Conservation (phyloP, 2,329 filamentous ascomycete species). For the Microsporum ferrugineum region DNA sequence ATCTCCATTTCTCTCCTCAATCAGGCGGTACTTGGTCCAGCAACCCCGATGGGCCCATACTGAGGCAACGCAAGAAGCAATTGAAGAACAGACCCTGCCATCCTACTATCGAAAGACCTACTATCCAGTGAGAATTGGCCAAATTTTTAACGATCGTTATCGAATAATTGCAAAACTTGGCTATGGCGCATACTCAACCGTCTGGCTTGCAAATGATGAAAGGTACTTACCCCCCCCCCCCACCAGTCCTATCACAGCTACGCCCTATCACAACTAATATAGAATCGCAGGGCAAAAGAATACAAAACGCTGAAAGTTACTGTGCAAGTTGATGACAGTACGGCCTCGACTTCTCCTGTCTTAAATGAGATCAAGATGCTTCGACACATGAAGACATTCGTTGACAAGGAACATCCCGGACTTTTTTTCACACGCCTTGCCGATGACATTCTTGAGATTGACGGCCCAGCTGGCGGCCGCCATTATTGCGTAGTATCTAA, state of each 20-base stretch:
- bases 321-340: slow-evolving; percentile 8
- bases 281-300: slow-evolving; percentile 8
- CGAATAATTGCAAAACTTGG: slow-evolving; percentile 20
- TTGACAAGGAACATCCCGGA: slow-evolving; percentile 13
- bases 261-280: neutral
- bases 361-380: slow-evolving; percentile 19
- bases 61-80: neutral
- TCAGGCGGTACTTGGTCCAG: no score
- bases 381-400: slow-evolving; percentile 11
- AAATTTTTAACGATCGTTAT: slow-evolving; percentile 16
- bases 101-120: slow-evolving; percentile 17
- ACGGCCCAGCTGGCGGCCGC: slow-evolving; percentile 3
- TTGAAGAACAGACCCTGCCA: slow-evolving; percentile 12
- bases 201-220: slow-evolving; percentile 19
- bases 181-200: slow-evolving; percentile 19
- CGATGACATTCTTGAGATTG: slow-evolving; percentile 18
- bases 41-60: no score
- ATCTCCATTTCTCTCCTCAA: no score
- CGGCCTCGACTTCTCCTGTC: slow-evolving; percentile 6
- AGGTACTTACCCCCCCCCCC: slow-evolving; percentile 1
- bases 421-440: slow-evolving; percentile 17
- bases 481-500: slow-evolving; percentile 21
- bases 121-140: slow-evolving; percentile 17
- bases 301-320: slow-evolving; percentile 17
- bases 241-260: no score